Percentiles rank a stretch among this genome's conserved stretches.
Conservation (phyloP, 257 asterid genomes). For the Solanum medicagineum region DNA sequence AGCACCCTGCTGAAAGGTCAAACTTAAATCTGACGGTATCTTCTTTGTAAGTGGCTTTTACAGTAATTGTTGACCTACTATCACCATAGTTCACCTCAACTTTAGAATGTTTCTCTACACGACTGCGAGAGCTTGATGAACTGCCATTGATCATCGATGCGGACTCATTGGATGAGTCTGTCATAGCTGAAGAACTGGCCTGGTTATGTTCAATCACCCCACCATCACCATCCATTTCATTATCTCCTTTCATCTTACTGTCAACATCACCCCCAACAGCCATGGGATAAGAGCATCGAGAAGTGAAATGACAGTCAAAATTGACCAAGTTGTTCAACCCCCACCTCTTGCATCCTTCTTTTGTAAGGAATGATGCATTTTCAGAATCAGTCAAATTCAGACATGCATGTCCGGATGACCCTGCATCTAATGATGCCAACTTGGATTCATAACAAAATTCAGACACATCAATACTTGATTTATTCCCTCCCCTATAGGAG, state of each 20-base stretch:
- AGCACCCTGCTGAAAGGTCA: constrained; percentile 41
- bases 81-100: constrained; percentile 22
- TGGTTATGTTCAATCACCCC: constrained; percentile 34
- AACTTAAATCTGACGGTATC: constrained; percentile 69
- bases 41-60: constrained; percentile 66
- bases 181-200: constrained; percentile 26
- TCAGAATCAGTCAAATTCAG: constrained; percentile 18
- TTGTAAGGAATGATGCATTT: constrained; percentile 10
- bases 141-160: constrained; percentile 40
- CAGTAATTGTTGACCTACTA: constrained; percentile 33
- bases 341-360: constrained; percentile 7
- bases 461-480: background rate
- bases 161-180: constrained; percentile 51
- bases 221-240: constrained; percentile 12
- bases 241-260: constrained; percentile 6
- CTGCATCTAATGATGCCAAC: constrained; percentile 16
- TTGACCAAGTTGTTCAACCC: constrained; percentile 3
- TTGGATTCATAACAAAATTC: constrained; percentile 7
- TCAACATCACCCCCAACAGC: constrained; percentile 13
- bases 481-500: background rate
- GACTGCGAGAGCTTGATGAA: constrained; percentile 55
- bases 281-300: constrained; percentile 20
- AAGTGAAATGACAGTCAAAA: constrained; percentile 11
- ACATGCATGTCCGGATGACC: constrained; percentile 12
- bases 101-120: constrained; percentile 12